These are phyloP conservation scores for Solanum tarapatanum DNA, from an alignment of 257 asterid species.

Conservation along the genomic window DNA sequence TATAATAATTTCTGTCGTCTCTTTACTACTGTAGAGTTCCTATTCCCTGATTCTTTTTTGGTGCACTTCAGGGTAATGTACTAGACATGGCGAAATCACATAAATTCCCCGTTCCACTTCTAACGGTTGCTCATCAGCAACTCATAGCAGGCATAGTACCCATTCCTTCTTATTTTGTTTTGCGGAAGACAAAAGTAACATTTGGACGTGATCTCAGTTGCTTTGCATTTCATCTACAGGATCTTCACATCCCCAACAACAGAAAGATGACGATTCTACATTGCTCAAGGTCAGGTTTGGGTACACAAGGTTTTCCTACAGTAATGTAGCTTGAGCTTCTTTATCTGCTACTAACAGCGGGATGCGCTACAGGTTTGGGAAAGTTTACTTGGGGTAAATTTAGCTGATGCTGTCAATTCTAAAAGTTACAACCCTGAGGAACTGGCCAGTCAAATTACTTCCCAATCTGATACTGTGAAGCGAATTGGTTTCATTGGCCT, in stretches of 20 bases:
- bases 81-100: constrained; percentile 66
- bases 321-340: not conserved
- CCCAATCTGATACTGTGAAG: constrained; percentile 49
- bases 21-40: not conserved
- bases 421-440: constrained; percentile 67
- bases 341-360: constrained; percentile 7
- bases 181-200: not conserved
- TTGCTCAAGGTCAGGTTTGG: constrained; percentile 44
- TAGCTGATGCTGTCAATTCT: constrained; percentile 55
- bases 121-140: constrained; percentile 83
- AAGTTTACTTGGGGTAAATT: constrained; percentile 57
- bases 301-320: not conserved
- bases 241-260: constrained; percentile 31
- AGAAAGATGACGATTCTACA: constrained; percentile 30
- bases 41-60: constrained; percentile 4
- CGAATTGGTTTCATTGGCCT: constrained; percentile 89
- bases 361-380: constrained; percentile 65
- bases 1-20: not conserved
- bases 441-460: constrained; percentile 42
- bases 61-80: constrained; percentile 44
- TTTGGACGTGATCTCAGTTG: constrained; percentile 1
- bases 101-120: constrained; percentile 69
- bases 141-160: constrained; percentile 65
- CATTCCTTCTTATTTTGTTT: not conserved
- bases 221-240: constrained; percentile 27